Percentiles rank a stretch among this genome's conserved stretches.
These are phyloP conservation scores for Abrus pulchellus DNA, from an alignment of 306 rosid genomes.

Conservation along the genomic window DNA sequence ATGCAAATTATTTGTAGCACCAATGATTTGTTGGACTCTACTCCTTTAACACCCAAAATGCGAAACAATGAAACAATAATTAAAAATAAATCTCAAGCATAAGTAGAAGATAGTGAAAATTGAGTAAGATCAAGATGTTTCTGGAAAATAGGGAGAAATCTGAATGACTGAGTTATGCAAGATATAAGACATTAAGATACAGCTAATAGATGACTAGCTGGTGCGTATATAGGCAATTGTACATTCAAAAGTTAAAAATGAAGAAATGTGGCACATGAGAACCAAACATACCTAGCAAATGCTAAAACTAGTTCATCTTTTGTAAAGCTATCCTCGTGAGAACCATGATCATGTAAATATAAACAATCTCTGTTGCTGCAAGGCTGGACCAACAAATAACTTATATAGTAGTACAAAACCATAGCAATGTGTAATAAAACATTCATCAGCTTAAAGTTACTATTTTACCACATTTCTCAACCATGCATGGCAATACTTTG, in stretches of 20 bases:
- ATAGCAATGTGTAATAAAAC: slow-evolving; percentile 22
- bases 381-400: slow-evolving; percentile 56
- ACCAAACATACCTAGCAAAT: slow-evolving; percentile 59
- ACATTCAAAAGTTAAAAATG: slow-evolving; percentile 6
- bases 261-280: slow-evolving; percentile 4
- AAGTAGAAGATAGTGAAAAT: slow-evolving; percentile 9
- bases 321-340: slow-evolving; percentile 66
- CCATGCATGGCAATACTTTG: slow-evolving; percentile 74
- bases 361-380: slow-evolving; percentile 68
- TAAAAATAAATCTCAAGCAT: slow-evolving; percentile 27
- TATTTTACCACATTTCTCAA: slow-evolving; percentile 63
- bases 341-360: slow-evolving; percentile 64
- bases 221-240: background rate
- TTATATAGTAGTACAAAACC: slow-evolving; percentile 20
- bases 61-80: slow-evolving; percentile 42
- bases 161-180: slow-evolving; percentile 1
- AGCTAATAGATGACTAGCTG: slow-evolving; percentile 16
- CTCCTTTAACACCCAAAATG: slow-evolving; percentile 58
- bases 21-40: slow-evolving; percentile 63
- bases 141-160: slow-evolving; percentile 6
- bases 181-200: slow-evolving; percentile 7
- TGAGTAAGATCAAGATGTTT: background rate
- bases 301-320: slow-evolving; percentile 65
- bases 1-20: slow-evolving; percentile 66
- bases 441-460: slow-evolving; percentile 38